These are phyloP conservation scores for Calocybe gambosa DNA, from an alignment of 1,284 basidiomycete species.

Conservation along the genomic window DNA sequence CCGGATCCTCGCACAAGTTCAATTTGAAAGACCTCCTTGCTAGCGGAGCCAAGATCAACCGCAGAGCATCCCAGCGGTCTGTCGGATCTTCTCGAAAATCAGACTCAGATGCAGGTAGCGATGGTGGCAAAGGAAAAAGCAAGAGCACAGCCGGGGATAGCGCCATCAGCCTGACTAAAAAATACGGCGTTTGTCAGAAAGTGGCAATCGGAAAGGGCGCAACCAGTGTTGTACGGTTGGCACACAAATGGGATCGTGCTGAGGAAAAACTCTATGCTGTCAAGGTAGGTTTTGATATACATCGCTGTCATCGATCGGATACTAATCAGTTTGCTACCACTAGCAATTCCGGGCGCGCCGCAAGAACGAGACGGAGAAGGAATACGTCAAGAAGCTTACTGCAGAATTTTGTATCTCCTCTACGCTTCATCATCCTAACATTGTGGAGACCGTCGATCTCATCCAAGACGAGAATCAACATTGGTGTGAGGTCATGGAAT, in stretches of 20 bases:
- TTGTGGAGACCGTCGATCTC: constrained; percentile 98
- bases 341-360: constrained; percentile 96
- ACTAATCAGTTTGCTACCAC: background rate
- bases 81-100: constrained; percentile 57
- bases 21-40: constrained; percentile 78
- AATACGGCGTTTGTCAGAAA: constrained; percentile 97
- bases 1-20: constrained; percentile 58
- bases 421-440: constrained; percentile 92
- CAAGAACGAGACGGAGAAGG: constrained; percentile 98
- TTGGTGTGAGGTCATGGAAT: constrained; percentile 99
- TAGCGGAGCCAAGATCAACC: constrained; percentile 60
- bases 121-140: constrained; percentile 26
- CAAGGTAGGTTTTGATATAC: constrained; percentile 58
- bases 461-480: constrained; percentile 94
- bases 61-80: constrained; percentile 68
- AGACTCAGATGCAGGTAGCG: constrained; percentile 55
- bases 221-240: constrained; percentile 92
- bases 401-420: constrained; percentile 99
- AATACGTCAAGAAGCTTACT: constrained; percentile 99
- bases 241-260: constrained; percentile 96
- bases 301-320: background rate
- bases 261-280: constrained; percentile 99
- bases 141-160: constrained; percentile 60
- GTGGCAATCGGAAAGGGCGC: constrained; percentile 97
- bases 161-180: constrained; percentile 67